Evolutionary conservation across 352 stramenopile species (phyloP).

Genomic region (Phytophthora macrochlamydospora): DNA sequence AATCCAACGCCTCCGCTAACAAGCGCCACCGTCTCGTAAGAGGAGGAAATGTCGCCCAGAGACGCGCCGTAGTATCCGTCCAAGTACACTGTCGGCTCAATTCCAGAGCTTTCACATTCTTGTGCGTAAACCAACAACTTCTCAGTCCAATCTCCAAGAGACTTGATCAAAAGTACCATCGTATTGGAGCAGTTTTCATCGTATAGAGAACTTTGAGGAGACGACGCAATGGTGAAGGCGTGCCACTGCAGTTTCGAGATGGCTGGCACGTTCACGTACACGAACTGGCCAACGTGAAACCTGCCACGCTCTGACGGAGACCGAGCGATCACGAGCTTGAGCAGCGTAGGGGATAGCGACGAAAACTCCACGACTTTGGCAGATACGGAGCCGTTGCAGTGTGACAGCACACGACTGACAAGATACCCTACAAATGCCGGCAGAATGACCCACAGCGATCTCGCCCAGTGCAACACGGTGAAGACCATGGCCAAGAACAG

Average conservation of each 20-base stretch:
- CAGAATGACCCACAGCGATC: slow-evolving; percentile 39
- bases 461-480: slow-evolving; percentile 38
- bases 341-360: slow-evolving; percentile 23
- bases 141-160: slow-evolving; percentile 49
- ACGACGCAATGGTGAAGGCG: slow-evolving; percentile 54
- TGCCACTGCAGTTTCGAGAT: slow-evolving; percentile 55
- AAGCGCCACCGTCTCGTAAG: slow-evolving; percentile 45
- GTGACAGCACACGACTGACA: slow-evolving; percentile 36
- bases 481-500: slow-evolving; percentile 45
- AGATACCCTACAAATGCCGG: slow-evolving; percentile 43
- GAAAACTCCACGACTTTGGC: slow-evolving; percentile 33
- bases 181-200: slow-evolving; percentile 8
- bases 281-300: slow-evolving; percentile 44
- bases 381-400: slow-evolving; percentile 23
- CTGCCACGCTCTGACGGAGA: not conserved
- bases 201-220: slow-evolving; percentile 20
- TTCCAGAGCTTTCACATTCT: slow-evolving; percentile 11
- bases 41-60: slow-evolving; percentile 28
- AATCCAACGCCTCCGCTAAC: slow-evolving; percentile 50
- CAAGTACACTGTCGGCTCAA: slow-evolving; percentile 42
- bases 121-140: slow-evolving; percentile 40
- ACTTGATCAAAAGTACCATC: slow-evolving; percentile 52
- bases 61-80: slow-evolving; percentile 59
- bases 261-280: slow-evolving; percentile 50
- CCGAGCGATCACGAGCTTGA: slow-evolving; percentile 38